A percentile compares a stretch with the other conserved stretches of the same genome.
Conservation (phyloP, 768 basidiomycete genomes). For the Neoboletus subvelutipes region DNA sequence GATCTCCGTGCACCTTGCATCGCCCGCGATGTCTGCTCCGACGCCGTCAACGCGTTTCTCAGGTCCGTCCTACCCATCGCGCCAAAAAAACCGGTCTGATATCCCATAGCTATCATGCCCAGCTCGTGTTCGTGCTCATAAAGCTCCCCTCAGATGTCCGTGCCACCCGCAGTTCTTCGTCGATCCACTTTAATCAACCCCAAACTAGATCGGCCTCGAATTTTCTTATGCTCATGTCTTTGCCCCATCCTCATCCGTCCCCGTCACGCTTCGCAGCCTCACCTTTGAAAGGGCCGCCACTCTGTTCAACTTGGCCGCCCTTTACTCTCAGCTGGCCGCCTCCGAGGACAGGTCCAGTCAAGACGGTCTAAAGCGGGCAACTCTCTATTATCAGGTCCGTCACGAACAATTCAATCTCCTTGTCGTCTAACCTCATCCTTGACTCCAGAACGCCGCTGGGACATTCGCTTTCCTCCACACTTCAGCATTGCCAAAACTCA, state of each 20-base stretch:
- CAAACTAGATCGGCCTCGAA: conserved; percentile 60
- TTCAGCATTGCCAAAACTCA: conserved; percentile 53
- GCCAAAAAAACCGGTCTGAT: conserved; percentile 2
- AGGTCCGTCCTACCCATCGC: conserved; percentile 47
- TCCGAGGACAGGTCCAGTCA: conserved; percentile 64
- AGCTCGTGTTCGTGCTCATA: conserved; percentile 76
- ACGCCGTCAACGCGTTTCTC: conserved; percentile 48
- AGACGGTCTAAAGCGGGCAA: conserved; percentile 85
- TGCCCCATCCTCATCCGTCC: conserved; percentile 44
- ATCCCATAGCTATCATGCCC: conserved; percentile 79
- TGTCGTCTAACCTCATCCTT: conserved; percentile 15
- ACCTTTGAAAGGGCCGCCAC: conserved; percentile 76
- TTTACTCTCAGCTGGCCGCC: conserved; percentile 80
- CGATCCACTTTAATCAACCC: conserved; percentile 11
- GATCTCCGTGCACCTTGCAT: conserved; percentile 55
- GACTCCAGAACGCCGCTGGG: conserved; percentile 65
- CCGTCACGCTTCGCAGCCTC: conserved; percentile 70
- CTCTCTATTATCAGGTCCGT: conserved; percentile 65
- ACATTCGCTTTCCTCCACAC: conserved; percentile 60
- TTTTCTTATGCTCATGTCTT: conserved; percentile 78
- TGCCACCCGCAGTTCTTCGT: conserved; percentile 11
- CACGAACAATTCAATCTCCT: neutral
- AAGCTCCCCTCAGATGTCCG: conserved; percentile 82
- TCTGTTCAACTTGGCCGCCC: conserved; percentile 82
- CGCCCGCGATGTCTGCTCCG: conserved; percentile 56